phyloP scores from a whole-genome alignment of 176 grass and related monocot species.

The Raddia distichophylla region DNA sequence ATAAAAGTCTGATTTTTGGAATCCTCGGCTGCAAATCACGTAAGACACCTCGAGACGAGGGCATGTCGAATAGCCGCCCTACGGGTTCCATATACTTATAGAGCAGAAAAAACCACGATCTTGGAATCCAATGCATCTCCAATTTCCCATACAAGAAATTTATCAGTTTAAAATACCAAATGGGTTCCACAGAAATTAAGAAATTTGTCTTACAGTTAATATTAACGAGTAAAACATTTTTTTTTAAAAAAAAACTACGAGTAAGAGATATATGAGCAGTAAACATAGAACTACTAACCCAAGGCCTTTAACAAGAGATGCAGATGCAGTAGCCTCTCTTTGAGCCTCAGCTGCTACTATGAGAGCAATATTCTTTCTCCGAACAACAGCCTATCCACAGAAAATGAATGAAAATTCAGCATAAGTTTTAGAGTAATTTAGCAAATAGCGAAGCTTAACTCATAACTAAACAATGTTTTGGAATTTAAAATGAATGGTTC shows the following conservation, averaged over 20 bases:
- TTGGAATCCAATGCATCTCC: not conserved
- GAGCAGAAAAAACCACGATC: constrained; percentile 4
- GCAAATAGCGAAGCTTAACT: not conserved
- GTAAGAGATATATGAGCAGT: constrained; percentile 34
- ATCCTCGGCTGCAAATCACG: too few relatives aligned
- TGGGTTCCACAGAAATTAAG: not conserved
- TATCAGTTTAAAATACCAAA: not conserved
- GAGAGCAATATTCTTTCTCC: constrained; percentile 91
- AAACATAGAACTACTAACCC: constrained; percentile 49
- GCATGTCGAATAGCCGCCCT: too few relatives aligned
- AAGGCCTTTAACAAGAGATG: constrained; percentile 89
- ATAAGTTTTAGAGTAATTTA: not conserved
- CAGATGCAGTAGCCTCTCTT: constrained; percentile 84
- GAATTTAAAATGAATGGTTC: not conserved
- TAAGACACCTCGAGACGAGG: too few relatives aligned
- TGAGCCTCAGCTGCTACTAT: constrained; percentile 88
- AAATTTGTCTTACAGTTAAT: not conserved
- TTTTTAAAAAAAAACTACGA: constrained; percentile 1
- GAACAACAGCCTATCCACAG: constrained; percentile 67
- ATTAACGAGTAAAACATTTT: not conserved
- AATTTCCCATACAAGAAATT: not conserved
- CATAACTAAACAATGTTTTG: not conserved
- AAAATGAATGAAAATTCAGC: constrained; percentile 40
- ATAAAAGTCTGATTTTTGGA: too few relatives aligned
- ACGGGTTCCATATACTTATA: not conserved